Evolutionary conservation across 2,329 filamentous ascomycete genomes (phyloP), one percentile per base, ranked within the genome.

Genomic region (Fonsecaea erecta): DNA sequence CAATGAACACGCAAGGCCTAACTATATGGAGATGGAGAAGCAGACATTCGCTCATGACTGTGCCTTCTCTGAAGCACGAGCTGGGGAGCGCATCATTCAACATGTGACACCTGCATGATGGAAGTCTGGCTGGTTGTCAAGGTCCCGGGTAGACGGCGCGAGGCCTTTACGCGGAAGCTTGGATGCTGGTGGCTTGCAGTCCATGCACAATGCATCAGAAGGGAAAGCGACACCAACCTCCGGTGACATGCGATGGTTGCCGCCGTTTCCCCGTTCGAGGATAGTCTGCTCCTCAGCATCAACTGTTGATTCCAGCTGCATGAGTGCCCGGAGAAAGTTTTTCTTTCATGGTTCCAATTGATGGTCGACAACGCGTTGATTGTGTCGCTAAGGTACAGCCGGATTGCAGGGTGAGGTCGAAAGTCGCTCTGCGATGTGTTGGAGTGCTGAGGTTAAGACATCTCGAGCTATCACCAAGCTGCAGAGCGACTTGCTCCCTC

Each of bases 81-180:
- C 18, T 9, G 43, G 21, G 43, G 43, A 18, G 21, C 8, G n/a
- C n/a, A n/a, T n/a, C n/a, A n/a, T n/a, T n/a, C n/a, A 24, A 21
- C 21, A 24, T 48, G 21, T 24, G 18, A 14, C 43, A 24, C 14
- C 11, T 35, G 30, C 57, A 48, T 58, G 6, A 34, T 37, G 16
- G n/a, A n/a, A n/a, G 7, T 18, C 11, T 12, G 24, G 54, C 1
- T 24, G 14, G 28, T 28, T 21, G 40, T 46, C 18, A 26, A 46
- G n/a, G 28, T 26, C 30, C 34, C 57, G 43, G 57, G n/a, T 51
- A 32, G 26, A 60, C 43, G 57, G 43, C 43, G 30, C 57, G 43
- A 60, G 57, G 18, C 24, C 30, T 24, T n/a, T 12, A 34, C 12
- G 37, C 43, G 51, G 21, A 60, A 28, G 46, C 18, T 52, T 60